Conservation (phyloP, 129 eudicot species). For the Gnaphalium uliginosum region DNA sequence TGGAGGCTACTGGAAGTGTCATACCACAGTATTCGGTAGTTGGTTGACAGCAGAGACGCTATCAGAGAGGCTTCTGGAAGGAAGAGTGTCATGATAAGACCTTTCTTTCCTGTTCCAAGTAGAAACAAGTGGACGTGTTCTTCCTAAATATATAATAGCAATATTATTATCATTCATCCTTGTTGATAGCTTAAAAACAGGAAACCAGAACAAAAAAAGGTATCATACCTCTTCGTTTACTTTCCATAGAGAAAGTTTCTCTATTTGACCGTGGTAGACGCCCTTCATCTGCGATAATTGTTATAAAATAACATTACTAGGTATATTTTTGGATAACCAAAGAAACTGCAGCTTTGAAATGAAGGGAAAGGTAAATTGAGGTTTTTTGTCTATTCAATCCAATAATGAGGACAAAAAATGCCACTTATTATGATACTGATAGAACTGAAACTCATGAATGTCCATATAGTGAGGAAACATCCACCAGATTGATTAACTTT, state of each 20-base stretch:
- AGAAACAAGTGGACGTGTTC: slow-evolving; percentile 61
- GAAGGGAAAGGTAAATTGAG: background rate
- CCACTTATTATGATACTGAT: background rate
- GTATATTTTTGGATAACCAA: background rate
- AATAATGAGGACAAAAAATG: background rate
- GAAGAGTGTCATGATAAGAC: slow-evolving; percentile 43
- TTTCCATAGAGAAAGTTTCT: slow-evolving; percentile 51
- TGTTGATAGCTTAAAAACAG: slow-evolving; percentile 18
- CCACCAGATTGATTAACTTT: background rate
- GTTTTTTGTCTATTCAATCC: background rate
- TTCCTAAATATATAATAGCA: slow-evolving; percentile 41
- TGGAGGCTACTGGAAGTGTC: slow-evolving; percentile 10
- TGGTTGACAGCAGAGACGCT: slow-evolving; percentile 38
- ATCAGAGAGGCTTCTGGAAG: slow-evolving; percentile 58
- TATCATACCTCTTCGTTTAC: slow-evolving; percentile 59
- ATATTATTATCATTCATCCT: slow-evolving; percentile 19
- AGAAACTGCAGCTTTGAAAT: background rate
- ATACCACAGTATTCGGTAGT: slow-evolving; percentile 47
- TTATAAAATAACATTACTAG: background rate
- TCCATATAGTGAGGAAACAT: background rate
- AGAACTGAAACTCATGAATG: background rate
- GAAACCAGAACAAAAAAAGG: slow-evolving; percentile 3
- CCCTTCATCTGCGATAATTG: slow-evolving; percentile 57
- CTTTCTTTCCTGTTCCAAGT: slow-evolving; percentile 77
- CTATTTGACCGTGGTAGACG: slow-evolving; percentile 44